These are phyloP conservation scores for Talaromyces wortmannii DNA, from an alignment of 495 filamentous ascomycete genomes.

Conservation along the genomic window DNA sequence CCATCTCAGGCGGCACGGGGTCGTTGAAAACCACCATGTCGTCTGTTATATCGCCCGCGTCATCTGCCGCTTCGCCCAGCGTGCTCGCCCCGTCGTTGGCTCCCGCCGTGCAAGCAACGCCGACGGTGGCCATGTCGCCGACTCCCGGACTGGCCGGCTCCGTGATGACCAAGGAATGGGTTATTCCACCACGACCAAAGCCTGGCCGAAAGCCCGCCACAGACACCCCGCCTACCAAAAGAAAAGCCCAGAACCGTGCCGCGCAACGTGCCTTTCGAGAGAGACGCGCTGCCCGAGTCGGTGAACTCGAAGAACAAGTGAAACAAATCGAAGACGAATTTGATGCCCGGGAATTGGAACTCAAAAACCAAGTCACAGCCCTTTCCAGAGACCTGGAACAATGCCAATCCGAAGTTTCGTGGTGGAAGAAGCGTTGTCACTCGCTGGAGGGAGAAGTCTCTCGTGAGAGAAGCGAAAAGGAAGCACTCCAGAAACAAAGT, in stretches of 20 bases:
- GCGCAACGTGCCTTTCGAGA: constrained; percentile 91
- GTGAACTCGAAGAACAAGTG: constrained; percentile 79
- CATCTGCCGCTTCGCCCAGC: constrained; percentile 17
- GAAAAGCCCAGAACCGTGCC: constrained; percentile 89
- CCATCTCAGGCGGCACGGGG: too few species aligned
- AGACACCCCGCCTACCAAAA: constrained; percentile 84
- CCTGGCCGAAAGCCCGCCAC: constrained; percentile 91
- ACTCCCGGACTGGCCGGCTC: constrained; percentile 39
- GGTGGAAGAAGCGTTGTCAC: constrained; percentile 44
- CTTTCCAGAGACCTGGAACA: constrained; percentile 48
- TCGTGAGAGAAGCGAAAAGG: constrained; percentile 35
- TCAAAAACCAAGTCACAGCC: constrained; percentile 38
- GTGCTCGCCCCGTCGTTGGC: constrained; percentile 28
- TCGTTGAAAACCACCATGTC: neutral
- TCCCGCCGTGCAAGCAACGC: constrained; percentile 28
- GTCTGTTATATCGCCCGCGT: constrained; percentile 9
- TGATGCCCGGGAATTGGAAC: constrained; percentile 30
- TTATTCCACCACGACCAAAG: constrained; percentile 81
- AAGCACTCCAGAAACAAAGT: constrained; percentile 30
- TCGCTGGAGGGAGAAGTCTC: constrained; percentile 40
- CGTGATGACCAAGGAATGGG: constrained; percentile 75
- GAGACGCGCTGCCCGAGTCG: constrained; percentile 72
- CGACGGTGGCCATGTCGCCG: constrained; percentile 24
- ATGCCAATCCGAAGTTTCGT: constrained; percentile 34
- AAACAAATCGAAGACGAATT: constrained; percentile 55